Evolutionary conservation across 345 rosid genomes (phyloP).

Genomic region (Eucalyptus guilfoylei): DNA sequence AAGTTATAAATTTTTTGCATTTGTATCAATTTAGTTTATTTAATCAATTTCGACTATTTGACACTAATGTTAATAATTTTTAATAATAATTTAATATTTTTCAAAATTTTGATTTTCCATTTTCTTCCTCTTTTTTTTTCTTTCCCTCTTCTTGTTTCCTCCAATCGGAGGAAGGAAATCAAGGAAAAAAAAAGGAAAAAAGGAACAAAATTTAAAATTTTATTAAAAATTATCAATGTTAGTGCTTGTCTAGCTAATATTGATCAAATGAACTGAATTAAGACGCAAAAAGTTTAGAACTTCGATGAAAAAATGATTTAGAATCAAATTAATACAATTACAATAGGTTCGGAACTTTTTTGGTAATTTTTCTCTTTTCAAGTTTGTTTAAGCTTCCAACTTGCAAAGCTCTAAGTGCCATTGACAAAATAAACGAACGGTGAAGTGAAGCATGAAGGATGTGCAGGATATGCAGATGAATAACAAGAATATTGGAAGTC

Average conservation of each 20-base stretch:
- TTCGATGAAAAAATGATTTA: accelerated
- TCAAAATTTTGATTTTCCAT: too few species aligned
- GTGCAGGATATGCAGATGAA: accelerated
- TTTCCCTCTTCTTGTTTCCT: too few species aligned
- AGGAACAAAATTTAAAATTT: accelerated
- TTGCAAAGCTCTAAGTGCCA: neutral
- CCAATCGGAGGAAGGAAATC: too few species aligned
- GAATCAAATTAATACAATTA: accelerated
- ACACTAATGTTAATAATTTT: accelerated
- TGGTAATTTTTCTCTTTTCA: too few species aligned
- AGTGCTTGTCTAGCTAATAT: too few species aligned
- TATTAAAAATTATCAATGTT: too few species aligned
- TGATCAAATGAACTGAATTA: accelerated
- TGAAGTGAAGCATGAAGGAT: accelerated
- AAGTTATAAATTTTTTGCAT: too few species aligned
- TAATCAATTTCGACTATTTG: accelerated
- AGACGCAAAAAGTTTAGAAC: accelerated
- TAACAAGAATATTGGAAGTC: neutral
- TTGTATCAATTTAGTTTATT: accelerated
- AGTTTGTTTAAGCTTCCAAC: accelerated
- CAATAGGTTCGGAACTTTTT: accelerated
- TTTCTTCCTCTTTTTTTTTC: too few species aligned
- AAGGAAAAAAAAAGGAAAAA: too few species aligned
- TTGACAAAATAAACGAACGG: neutral
- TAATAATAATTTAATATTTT: too few species aligned